Conservation (phyloP, 345 rosid species). For the Laguncularia racemosa region DNA sequence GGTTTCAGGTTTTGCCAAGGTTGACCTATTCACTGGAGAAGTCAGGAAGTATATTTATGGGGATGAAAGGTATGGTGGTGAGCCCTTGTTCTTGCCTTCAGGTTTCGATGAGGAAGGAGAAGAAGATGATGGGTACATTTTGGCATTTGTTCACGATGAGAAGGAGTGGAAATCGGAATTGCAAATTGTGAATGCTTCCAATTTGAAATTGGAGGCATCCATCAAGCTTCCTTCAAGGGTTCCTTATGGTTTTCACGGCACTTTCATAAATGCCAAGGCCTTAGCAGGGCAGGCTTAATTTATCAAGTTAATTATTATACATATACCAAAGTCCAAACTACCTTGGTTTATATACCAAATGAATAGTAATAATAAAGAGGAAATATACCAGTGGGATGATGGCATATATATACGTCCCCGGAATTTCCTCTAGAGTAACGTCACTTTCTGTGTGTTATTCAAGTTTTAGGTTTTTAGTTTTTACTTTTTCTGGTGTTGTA, state of each 20-base stretch:
- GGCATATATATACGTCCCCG: constrained; percentile 33
- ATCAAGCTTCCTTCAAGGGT: constrained; percentile 81
- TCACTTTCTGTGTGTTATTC: constrained; percentile 4
- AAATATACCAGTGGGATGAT: constrained; percentile 42
- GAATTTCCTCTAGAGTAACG: constrained; percentile 21
- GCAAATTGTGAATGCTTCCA: constrained; percentile 64
- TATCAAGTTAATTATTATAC: background rate
- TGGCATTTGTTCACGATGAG: constrained; percentile 82
- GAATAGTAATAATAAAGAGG: constrained; percentile 4
- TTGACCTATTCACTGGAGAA: constrained; percentile 69
- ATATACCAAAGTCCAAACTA: too few species aligned
- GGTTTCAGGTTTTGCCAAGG: constrained; percentile 85
- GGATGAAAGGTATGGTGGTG: constrained; percentile 66
- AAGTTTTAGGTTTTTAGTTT: background rate
- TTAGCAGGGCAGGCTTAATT: constrained; percentile 56
- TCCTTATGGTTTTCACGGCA: constrained; percentile 95
- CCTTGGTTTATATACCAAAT: too few species aligned
- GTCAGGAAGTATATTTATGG: constrained; percentile 59
- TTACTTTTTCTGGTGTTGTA: constrained; percentile 1
- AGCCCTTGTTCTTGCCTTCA: constrained; percentile 68
- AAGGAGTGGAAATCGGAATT: constrained; percentile 75
- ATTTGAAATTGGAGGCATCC: constrained; percentile 57
- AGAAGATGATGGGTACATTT: constrained; percentile 81
- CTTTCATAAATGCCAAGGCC: constrained; percentile 59
- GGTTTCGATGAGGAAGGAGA: constrained; percentile 20